These are phyloP conservation scores for Podospora conica DNA, from an alignment of 495 filamentous ascomycete species.

Conservation along the genomic window DNA sequence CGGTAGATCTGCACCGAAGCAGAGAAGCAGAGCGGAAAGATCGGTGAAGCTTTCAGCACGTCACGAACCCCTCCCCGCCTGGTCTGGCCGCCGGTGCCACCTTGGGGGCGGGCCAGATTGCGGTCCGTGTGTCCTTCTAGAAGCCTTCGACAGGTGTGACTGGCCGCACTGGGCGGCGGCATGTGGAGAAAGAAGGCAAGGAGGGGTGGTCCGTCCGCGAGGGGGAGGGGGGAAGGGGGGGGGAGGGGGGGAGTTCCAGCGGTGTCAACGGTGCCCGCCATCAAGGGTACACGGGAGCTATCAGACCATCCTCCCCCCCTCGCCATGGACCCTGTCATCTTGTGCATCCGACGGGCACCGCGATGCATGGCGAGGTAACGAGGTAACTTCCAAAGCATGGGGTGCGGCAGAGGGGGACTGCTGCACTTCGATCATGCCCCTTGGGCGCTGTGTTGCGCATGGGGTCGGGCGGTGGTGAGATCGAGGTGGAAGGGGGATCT, in stretches of 20 bases:
- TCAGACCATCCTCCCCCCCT: background rate
- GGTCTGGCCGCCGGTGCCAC: background rate
- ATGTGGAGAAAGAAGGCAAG: constrained; percentile 21
- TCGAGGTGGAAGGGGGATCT: background rate
- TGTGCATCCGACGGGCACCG: background rate
- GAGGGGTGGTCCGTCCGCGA: constrained; percentile 17
- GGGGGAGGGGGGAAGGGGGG: constrained; percentile 18
- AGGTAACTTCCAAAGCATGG: background rate
- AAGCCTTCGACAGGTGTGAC: constrained; percentile 30
- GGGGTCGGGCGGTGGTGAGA: constrained; percentile 1
- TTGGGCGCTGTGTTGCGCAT: constrained; percentile 6
- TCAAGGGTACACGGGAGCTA: constrained; percentile 2
- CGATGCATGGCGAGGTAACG: background rate
- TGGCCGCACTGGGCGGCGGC: constrained; percentile 19
- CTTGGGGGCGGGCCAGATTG: constrained; percentile 8
- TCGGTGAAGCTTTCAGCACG: constrained; percentile 21
- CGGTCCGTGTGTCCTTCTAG: constrained; percentile 32
- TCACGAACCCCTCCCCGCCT: constrained; percentile 8
- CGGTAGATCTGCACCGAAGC: constrained; percentile 28
- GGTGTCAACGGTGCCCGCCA: background rate
- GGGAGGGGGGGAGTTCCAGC: constrained; percentile 9
- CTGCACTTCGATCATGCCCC: background rate
- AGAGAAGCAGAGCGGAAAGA: constrained; percentile 13
- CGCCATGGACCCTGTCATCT: background rate
- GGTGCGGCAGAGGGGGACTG: background rate